Conservation (phyloP, 2,329 filamentous ascomycete species). For the Emericellopsis atlantica region DNA sequence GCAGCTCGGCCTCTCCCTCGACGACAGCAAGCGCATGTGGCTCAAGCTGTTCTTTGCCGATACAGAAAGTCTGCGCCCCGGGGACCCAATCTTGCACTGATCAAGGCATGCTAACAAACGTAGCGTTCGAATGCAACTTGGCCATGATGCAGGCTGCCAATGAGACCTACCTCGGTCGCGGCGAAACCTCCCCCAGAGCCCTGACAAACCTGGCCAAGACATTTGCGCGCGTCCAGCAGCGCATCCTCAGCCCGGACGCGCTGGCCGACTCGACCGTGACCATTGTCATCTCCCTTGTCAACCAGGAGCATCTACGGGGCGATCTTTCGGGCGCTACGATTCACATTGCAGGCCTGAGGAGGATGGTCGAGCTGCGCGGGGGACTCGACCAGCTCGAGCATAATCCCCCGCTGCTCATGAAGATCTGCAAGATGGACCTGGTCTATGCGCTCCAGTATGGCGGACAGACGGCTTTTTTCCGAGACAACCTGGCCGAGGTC, state of each 20-base stretch:
- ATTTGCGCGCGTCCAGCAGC: constrained; percentile 9
- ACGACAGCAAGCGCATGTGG: constrained; percentile 6
- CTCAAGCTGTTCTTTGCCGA: constrained; percentile 6
- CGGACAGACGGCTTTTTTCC: neutral
- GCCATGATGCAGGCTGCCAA: constrained; percentile 11
- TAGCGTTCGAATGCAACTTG: neutral
- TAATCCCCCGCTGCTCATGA: neutral
- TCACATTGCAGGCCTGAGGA: constrained; percentile 31
- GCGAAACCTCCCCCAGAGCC: constrained; percentile 7
- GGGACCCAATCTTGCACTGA: constrained; percentile 1
- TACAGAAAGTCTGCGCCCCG: constrained; percentile 6
- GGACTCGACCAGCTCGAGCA: constrained; percentile 17
- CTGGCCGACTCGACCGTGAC: constrained; percentile 8
- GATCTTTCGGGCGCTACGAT: constrained; percentile 7
- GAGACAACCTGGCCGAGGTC: neutral
- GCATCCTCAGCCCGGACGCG: constrained; percentile 8
- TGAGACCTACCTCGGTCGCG: constrained; percentile 5
- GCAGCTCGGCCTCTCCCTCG: constrained; percentile 3
- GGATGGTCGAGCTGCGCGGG: constrained; percentile 29
- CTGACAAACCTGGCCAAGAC: constrained; percentile 10
- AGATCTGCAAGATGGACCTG: constrained; percentile 3
- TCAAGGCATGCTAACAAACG: neutral
- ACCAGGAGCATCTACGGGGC: constrained; percentile 1
- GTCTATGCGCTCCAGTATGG: neutral
- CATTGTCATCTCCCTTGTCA: constrained; percentile 13